These are phyloP conservation scores for Curvularia verruculosa DNA, from an alignment of 2,329 filamentous ascomycete genomes.

Conservation along the genomic window DNA sequence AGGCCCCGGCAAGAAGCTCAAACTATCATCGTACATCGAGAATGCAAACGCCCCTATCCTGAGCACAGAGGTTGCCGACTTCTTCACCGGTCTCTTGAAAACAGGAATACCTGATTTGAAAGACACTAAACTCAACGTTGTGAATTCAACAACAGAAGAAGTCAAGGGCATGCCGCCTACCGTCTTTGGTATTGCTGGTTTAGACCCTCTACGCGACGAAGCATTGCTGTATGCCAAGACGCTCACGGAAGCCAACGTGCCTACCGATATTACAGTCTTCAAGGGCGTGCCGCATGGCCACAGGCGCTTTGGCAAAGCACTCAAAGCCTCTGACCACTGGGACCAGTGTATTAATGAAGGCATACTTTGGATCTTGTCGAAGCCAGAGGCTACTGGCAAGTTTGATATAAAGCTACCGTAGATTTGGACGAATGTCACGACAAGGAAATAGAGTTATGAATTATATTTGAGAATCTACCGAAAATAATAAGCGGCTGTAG, in stretches of 20 bases:
- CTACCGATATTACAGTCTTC: slow-evolving; percentile 58
- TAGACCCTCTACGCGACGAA: slow-evolving; percentile 59
- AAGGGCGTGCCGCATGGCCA: slow-evolving; percentile 62
- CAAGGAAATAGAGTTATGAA: background rate
- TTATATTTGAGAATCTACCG: background rate
- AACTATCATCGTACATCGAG: slow-evolving; percentile 51
- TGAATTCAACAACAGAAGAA: slow-evolving; percentile 41
- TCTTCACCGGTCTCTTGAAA: slow-evolving; percentile 40
- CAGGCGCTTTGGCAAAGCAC: slow-evolving; percentile 52
- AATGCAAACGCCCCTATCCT: slow-evolving; percentile 57
- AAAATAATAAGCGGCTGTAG: background rate
- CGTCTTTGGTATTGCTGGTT: slow-evolving; percentile 57
- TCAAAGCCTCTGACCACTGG: slow-evolving; percentile 52
- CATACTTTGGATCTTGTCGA: slow-evolving; percentile 52
- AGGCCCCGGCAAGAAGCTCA: slow-evolving; percentile 49
- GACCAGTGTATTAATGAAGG: slow-evolving; percentile 54
- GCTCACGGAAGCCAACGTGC: slow-evolving; percentile 54
- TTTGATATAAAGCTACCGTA: slow-evolving; percentile 42
- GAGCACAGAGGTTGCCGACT: slow-evolving; percentile 47
- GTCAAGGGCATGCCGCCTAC: slow-evolving; percentile 55
- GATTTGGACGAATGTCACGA: background rate
- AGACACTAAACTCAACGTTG: slow-evolving; percentile 42
- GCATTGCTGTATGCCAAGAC: slow-evolving; percentile 55
- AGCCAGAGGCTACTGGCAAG: slow-evolving; percentile 41
- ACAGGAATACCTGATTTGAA: slow-evolving; percentile 29